Base-by-base conservation (phyloP, 2,329 filamentous ascomycete genomes). In the Gaeumannomyces sp. region DNA sequence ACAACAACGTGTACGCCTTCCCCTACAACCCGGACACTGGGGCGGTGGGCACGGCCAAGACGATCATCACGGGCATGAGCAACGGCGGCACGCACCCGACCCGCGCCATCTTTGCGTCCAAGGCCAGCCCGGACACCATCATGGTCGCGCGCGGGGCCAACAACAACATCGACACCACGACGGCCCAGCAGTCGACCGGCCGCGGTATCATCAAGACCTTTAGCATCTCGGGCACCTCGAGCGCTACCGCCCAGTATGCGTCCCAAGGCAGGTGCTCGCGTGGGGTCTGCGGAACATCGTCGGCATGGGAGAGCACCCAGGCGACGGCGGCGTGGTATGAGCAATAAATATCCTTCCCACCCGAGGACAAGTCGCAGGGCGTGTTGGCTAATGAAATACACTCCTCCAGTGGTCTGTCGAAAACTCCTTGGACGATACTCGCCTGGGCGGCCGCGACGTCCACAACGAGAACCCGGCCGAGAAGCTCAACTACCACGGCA, bases 401-500 rank as follows among this genome's bases (percentile, higher is more conserved):
- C 27, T 6, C 3, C 25, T 59, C 57, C 76, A 79, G 78, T 82
- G 79, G 76, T 76, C 76, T 25, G 87, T 92, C 10, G 90, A 92
- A 74, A 92, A 92, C 74, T 88, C 85, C 2, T 86, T 86, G 11
- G 89, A 92, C 73, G 75, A 89, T 53, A 79, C 91, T 22, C 75
- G 76, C 19, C 81, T 89, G 38, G 75, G 81, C 61, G 83, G 82
- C 13, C 69, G 79, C n/a, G 86, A 89, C 66, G 82, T 91, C 59
- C 86, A 89, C 69, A 74, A 84, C 66, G 80, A 90, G 70, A 92
- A 92, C 70, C 89, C 89, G 0, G 89, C 82, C 22, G 90, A 92
- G 72, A 88, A 92, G 74, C 75, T 93, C 73, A 92, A 92, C 74
- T 91, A 85, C 73, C 85, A 89, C 66, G 89, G 89, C 4, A 83